Base-by-base conservation (phyloP, 2,329 filamentous ascomycete species). In the Colletotrichum godetiae region DNA sequence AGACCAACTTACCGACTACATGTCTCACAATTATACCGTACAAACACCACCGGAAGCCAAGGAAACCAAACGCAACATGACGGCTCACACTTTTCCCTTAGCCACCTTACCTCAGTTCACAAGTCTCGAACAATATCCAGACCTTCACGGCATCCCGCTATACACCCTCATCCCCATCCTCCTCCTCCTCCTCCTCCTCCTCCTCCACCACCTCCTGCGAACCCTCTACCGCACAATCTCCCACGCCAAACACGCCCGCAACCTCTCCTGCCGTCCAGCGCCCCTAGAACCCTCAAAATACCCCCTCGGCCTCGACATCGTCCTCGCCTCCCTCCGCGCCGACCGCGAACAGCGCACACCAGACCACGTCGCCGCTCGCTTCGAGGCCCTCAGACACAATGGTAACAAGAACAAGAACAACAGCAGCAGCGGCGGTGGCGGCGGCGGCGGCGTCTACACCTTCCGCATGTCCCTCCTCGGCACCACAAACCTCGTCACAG, bases 401-500 rank as follows among this genome's bases (percentile, higher is more conserved):
- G 37, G 37, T 8, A 15, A 19, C 15, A 1, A 15, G 5, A 42
- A 19, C 37, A 42, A 42, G 15, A 42, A 1, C 15, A 7, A 42
- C 1, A 0, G 0, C 0, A 4, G 19, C 37, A 4, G 13, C 15
- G 19, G 19, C 37, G 37, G 31, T 4, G 31, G 37, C 57, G 22
- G 37, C 37, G 37, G 31, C 10, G 31, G 37, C 57, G 22, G 37
- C 57, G 35, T n/a, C 22, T 22, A 62, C 57, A 73, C 66, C 59
- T 65, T 73, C 61, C 67, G 56, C 12, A 46, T 58, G 60, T 57
- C 67, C 46, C 53, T 65, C 35, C 71, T 65, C 22, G 60, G 66
- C 60, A 73, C 67, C 3, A 53, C 67, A 5, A 70, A 73, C 68
- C 61, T 72, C 59, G 69, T 72, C 22, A 76, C 75, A 33, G 66